Percentiles rank a stretch among this genome's conserved stretches.
These are phyloP conservation scores for Sistotremastrum suecicum DNA, from an alignment of 768 basidiomycete species.

Conservation along the genomic window DNA sequence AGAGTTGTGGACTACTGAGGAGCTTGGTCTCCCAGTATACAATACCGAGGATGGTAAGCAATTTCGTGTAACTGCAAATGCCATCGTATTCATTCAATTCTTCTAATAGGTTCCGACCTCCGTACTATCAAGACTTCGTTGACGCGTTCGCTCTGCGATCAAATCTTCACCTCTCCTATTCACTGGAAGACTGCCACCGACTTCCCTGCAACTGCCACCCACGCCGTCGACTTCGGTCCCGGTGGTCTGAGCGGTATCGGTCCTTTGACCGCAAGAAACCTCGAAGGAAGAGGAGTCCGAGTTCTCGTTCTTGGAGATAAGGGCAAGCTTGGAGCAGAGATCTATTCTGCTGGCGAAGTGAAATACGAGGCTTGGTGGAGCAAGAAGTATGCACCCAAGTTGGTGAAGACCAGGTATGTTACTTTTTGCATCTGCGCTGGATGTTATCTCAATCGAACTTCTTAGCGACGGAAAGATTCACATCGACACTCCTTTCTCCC, in stretches of 20 bases:
- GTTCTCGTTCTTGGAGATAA: conserved; percentile 86
- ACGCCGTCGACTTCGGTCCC: conserved; percentile 93
- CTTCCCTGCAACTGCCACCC: conserved; percentile 85
- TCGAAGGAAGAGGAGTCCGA: conserved; percentile 88
- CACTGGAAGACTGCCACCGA: conserved; percentile 86
- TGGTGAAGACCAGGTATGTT: conserved; percentile 80
- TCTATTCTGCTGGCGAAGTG: conserved; percentile 53
- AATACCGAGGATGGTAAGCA: conserved; percentile 82
- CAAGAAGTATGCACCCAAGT: conserved; percentile 69
- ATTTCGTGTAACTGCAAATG: conserved; percentile 2
- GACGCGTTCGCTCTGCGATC: conserved; percentile 79
- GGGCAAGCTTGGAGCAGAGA: conserved; percentile 76
- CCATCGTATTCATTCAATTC: conserved; percentile 8
- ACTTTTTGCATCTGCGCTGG: not conserved
- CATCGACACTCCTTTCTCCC: conserved; percentile 93
- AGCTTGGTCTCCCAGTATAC: conserved; percentile 74
- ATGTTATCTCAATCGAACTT: conserved; percentile 6
- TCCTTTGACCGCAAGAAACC: conserved; percentile 74
- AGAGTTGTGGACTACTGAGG: conserved; percentile 59
- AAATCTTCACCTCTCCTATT: conserved; percentile 84
- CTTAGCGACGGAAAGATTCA: conserved; percentile 82
- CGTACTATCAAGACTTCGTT: conserved; percentile 55
- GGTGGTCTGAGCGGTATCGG: conserved; percentile 92
- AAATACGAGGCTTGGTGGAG: conserved; percentile 83
- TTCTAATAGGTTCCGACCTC: conserved; percentile 63